Percentiles rank a stretch among this genome's conserved stretches.
These are phyloP conservation scores for Sporothrix dimorphospora DNA, from an alignment of 2,329 filamentous ascomycete genomes.

Conservation along the genomic window DNA sequence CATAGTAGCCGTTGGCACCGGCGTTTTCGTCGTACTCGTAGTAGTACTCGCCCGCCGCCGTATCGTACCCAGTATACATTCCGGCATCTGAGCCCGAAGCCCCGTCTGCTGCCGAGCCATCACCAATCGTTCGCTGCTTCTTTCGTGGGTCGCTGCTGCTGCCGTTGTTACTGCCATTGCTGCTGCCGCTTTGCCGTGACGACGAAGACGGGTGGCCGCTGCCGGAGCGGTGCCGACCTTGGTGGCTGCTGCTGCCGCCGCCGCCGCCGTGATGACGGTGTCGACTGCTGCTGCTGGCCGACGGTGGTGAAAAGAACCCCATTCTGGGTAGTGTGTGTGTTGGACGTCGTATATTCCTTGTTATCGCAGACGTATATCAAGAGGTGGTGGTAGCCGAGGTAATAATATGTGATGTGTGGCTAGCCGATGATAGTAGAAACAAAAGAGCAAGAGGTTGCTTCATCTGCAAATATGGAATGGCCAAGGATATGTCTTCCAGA, in stretches of 20 bases:
- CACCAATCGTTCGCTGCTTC: background rate
- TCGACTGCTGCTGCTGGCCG: conserved; percentile 20
- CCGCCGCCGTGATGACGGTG: conserved; percentile 6
- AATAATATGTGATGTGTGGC: background rate
- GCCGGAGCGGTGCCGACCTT: background rate
- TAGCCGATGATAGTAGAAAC: background rate
- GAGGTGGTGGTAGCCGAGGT: background rate
- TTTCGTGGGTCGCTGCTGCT: conserved; percentile 1
- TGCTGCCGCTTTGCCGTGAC: background rate
- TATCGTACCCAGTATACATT: background rate
- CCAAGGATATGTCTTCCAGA: no score
- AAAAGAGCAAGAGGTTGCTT: background rate
- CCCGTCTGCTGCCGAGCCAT: background rate
- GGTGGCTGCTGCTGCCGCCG: background rate
- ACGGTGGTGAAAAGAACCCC: conserved; percentile 25
- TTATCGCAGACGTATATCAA: background rate
- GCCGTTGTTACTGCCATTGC: background rate
- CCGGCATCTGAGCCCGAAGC: background rate
- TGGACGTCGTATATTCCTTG: background rate
- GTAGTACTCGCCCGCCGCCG: background rate
- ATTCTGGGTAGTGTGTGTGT: background rate
- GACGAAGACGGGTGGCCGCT: background rate
- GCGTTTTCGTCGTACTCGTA: background rate
- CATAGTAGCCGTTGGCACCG: background rate
- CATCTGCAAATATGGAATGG: background rate